These are phyloP conservation scores for Exserohilum turcica DNA, from an alignment of 2,329 filamentous ascomycete species.

Conservation along the genomic window DNA sequence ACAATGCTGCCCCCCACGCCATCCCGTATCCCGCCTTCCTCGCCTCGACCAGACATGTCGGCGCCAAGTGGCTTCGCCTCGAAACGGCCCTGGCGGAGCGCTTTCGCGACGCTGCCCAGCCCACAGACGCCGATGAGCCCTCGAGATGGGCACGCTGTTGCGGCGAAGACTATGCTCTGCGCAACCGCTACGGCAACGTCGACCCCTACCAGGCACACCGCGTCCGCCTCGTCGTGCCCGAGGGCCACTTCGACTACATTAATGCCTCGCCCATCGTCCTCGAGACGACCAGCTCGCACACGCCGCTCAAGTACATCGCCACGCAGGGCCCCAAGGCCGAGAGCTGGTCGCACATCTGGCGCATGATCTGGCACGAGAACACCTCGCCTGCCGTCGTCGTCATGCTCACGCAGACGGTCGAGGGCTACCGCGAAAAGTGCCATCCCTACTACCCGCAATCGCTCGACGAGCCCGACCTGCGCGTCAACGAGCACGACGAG, in stretches of 20 bases:
- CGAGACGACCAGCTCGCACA: constrained; percentile 48
- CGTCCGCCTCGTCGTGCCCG: constrained; percentile 77
- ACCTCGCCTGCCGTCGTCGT: constrained; percentile 75
- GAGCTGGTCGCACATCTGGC: constrained; percentile 84
- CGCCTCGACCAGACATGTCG: constrained; percentile 58
- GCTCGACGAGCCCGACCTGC: constrained; percentile 46
- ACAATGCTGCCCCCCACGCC: constrained; percentile 24
- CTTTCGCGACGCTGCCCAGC: constrained; percentile 51
- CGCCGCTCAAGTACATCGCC: constrained; percentile 74
- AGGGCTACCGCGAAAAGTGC: constrained; percentile 80
- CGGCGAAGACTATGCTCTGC: constrained; percentile 60
- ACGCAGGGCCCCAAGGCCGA: constrained; percentile 87
- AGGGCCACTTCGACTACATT: constrained; percentile 62
- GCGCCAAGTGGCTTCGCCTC: constrained; percentile 65
- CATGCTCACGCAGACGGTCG: constrained; percentile 90
- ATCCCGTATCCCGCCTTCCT: constrained; percentile 60
- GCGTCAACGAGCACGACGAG: constrained; percentile 67
- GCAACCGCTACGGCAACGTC: constrained; percentile 90
- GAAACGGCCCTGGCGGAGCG: constrained; percentile 65
- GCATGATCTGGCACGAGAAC: constrained; percentile 90
- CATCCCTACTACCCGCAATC: constrained; percentile 79
- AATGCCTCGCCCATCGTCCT: constrained; percentile 56
- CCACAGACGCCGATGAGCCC: constrained; percentile 51
- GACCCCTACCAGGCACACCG: constrained; percentile 88
- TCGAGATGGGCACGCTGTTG: constrained; percentile 63